phyloP scores from a whole-genome alignment of 2,329 filamentous ascomycete genomes.

The Thielaviopsis musarum region DNA sequence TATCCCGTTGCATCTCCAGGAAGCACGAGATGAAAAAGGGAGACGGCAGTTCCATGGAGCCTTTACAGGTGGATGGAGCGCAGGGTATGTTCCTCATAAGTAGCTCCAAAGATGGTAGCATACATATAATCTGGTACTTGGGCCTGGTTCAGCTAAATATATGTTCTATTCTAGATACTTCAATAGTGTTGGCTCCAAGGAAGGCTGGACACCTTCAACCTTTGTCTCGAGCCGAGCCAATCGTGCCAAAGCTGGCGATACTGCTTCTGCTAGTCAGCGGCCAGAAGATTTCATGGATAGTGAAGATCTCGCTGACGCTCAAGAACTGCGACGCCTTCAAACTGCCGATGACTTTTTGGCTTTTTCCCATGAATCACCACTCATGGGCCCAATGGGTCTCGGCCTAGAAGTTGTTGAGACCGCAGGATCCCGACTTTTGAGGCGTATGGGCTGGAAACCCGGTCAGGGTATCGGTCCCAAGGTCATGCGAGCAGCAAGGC shows the following conservation, averaged over 20 bases:
- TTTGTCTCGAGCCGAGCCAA: slow-evolving; percentile 82
- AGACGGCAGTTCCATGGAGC: slow-evolving; percentile 85
- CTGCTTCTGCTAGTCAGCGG: slow-evolving; percentile 38
- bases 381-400: slow-evolving; percentile 38
- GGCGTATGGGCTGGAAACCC: slow-evolving; percentile 89
- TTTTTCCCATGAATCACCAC: slow-evolving; percentile 46
- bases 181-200: slow-evolving; percentile 95
- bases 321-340: slow-evolving; percentile 58
- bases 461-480: slow-evolving; percentile 88
- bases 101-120: not conserved
- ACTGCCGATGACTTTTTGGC: slow-evolving; percentile 60
- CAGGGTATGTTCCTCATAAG: slow-evolving; percentile 41
- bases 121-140: not conserved
- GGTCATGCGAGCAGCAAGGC: slow-evolving; percentile 54
- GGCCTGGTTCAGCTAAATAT: slow-evolving; percentile 14
- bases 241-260: slow-evolving; percentile 44
- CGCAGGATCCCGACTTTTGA: slow-evolving; percentile 70
- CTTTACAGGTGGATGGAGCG: slow-evolving; percentile 92
- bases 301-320: slow-evolving; percentile 77
- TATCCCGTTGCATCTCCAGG: slow-evolving; percentile 94
- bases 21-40: slow-evolving; percentile 83
- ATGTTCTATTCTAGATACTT: slow-evolving; percentile 51
- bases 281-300: slow-evolving; percentile 97
- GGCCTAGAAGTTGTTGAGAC: slow-evolving; percentile 60
- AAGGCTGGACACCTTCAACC: slow-evolving; percentile 86